phyloP scores from a whole-genome alignment of 2,329 filamentous ascomycete genomes.

The Rutstroemia sydowiana region DNA sequence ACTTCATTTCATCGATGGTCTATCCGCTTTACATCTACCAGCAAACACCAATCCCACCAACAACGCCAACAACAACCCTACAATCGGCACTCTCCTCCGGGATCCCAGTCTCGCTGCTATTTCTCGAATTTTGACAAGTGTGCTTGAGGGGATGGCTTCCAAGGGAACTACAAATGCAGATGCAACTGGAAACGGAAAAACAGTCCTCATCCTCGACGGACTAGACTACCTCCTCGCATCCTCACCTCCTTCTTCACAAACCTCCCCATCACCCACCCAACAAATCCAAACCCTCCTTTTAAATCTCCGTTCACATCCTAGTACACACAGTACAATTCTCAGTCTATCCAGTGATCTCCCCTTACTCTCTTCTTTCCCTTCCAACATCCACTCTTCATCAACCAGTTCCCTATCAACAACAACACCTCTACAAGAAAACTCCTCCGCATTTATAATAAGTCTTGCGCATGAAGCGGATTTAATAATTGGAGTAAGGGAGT shows the following conservation, averaged over 20 bases:
- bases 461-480: constrained; percentile 69
- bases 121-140: neutral
- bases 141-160: too few relatives aligned
- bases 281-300: neutral
- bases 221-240: constrained; percentile 1
- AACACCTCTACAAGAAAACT: constrained; percentile 55
- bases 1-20: constrained; percentile 52
- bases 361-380: constrained; percentile 61
- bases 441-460: constrained; percentile 63
- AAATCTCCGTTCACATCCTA: neutral
- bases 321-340: constrained; percentile 57
- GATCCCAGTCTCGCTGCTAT: neutral
- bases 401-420: constrained; percentile 68
- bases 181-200: neutral
- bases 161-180: too few relatives aligned
- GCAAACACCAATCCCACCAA: neutral
- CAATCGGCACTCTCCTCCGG: neutral
- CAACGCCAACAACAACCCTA: too few relatives aligned
- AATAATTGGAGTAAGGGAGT: constrained; percentile 62
- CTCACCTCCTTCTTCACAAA: neutral
- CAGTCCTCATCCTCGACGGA: constrained; percentile 1
- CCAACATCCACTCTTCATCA: constrained; percentile 60
- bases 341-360: constrained; percentile 67
- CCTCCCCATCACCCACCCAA: neutral
- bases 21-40: constrained; percentile 23